Conservation (phyloP, 192 early-diverging fungal genomes). For the Phlyctochytrium planicorne region DNA sequence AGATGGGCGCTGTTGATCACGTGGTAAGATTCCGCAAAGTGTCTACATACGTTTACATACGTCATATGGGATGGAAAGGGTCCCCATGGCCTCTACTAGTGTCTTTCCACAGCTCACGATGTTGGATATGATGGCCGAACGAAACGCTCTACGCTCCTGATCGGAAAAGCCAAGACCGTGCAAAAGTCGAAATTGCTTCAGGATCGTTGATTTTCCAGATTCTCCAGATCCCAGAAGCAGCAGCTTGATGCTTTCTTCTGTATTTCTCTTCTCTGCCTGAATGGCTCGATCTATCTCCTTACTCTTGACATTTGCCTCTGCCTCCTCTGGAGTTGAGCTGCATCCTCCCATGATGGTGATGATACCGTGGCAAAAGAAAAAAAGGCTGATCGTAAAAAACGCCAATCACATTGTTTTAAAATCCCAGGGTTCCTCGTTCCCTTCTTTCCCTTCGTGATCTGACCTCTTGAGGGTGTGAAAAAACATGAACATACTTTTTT, state of each 20-base stretch:
- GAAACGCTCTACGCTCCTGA: conserved; percentile 90
- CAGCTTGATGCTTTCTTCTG: conserved; percentile 96
- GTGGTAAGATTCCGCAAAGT: too few species aligned
- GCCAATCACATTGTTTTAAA: too few species aligned
- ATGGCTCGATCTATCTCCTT: conserved; percentile 91
- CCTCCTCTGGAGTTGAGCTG: conserved; percentile 73
- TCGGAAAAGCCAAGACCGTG: conserved; percentile 90
- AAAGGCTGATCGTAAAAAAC: too few species aligned
- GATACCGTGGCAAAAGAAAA: too few species aligned
- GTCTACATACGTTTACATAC: too few species aligned
- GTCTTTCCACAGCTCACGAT: conserved; percentile 94
- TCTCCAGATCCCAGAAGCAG: conserved; percentile 88
- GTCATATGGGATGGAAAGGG: background rate
- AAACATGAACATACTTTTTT: too few species aligned
- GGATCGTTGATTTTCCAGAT: conserved; percentile 95
- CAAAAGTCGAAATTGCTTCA: conserved; percentile 99
- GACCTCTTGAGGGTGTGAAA: too few species aligned
- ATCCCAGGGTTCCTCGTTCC: too few species aligned
- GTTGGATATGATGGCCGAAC: conserved; percentile 95
- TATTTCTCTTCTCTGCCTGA: conserved; percentile 72
- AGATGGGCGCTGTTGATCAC: too few species aligned
- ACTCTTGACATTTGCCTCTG: conserved; percentile 79
- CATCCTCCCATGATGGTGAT: conserved; percentile 99
- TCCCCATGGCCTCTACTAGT: conserved; percentile 92
- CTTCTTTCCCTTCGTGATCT: too few species aligned